A percentile compares a stretch with the other conserved stretches of the same genome.
These are phyloP conservation scores for Toxicodendron radicans DNA, from an alignment of 345 rosid genomes.

Conservation along the genomic window DNA sequence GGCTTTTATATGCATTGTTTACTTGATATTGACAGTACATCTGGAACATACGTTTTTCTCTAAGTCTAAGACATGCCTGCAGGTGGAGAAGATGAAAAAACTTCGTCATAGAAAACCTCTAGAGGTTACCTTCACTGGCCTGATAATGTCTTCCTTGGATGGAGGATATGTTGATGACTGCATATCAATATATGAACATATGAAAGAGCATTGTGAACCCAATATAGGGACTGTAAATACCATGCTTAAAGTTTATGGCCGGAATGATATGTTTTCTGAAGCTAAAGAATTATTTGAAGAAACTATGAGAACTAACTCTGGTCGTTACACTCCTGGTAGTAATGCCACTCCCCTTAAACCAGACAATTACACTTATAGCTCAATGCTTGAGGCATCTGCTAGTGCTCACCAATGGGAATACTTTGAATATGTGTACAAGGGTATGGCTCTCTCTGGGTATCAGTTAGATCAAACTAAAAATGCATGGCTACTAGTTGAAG, in stretches of 20 bases:
- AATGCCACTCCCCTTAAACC: constrained; percentile 38
- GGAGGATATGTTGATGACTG: constrained; percentile 82
- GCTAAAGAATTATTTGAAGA: constrained; percentile 83
- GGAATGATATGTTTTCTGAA: constrained; percentile 76
- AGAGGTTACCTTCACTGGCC: constrained; percentile 82
- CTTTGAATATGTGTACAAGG: constrained; percentile 82
- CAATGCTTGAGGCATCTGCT: constrained; percentile 90
- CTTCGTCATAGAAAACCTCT: constrained; percentile 63
- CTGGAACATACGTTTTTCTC: neutral
- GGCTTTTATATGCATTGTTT: neutral
- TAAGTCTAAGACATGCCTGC: constrained; percentile 17
- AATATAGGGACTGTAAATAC: constrained; percentile 84
- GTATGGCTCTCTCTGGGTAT: constrained; percentile 69
- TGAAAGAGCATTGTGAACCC: constrained; percentile 70
- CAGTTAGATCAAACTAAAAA: constrained; percentile 68
- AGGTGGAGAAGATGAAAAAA: constrained; percentile 70
- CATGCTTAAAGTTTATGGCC: constrained; percentile 80
- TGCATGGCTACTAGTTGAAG: constrained; percentile 59
- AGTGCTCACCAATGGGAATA: constrained; percentile 86
- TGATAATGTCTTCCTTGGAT: constrained; percentile 67
- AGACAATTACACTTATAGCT: constrained; percentile 67
- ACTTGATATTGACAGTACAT: neutral
- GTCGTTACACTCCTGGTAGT: neutral
- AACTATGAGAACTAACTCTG: constrained; percentile 31
- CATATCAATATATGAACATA: constrained; percentile 58